A percentile compares a stretch with the other conserved stretches of the same genome.
These are phyloP conservation scores for Aureobasidium vineae DNA, from an alignment of 2,329 filamentous ascomycete genomes.

Conservation along the genomic window DNA sequence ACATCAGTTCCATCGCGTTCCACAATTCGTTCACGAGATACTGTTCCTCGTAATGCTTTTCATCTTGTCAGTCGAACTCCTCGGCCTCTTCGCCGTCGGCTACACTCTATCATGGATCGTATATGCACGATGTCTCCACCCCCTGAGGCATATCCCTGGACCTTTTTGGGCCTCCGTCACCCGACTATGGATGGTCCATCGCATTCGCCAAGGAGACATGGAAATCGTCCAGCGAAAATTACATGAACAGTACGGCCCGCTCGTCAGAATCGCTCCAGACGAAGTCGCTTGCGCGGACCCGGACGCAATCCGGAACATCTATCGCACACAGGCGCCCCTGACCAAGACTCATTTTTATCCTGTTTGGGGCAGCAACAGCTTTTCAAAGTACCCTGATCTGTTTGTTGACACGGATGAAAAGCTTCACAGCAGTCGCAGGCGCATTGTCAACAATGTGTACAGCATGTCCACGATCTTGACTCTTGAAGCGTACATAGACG, in stretches of 20 bases:
- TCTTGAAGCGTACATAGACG: slow-evolving; percentile 33
- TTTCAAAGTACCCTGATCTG: slow-evolving; percentile 23
- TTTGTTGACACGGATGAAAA: slow-evolving; percentile 36
- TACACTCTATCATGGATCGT: background rate
- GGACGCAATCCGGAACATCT: slow-evolving; percentile 63
- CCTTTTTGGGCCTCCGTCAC: slow-evolving; percentile 56
- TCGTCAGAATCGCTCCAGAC: slow-evolving; percentile 72
- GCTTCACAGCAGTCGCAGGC: slow-evolving; percentile 43
- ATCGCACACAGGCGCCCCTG: slow-evolving; percentile 49
- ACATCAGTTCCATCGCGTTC: too few relatives aligned
- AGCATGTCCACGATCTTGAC: slow-evolving; percentile 45
- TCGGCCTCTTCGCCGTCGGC: background rate
- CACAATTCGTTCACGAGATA: too few relatives aligned
- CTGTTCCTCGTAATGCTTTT: background rate
- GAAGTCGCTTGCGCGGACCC: slow-evolving; percentile 72
- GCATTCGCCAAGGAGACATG: slow-evolving; percentile 68
- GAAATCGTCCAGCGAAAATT: slow-evolving; percentile 47
- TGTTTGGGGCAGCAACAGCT: slow-evolving; percentile 30
- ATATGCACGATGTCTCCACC: background rate
- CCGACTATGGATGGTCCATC: slow-evolving; percentile 48
- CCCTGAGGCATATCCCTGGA: slow-evolving; percentile 43
- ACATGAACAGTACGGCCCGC: slow-evolving; percentile 65
- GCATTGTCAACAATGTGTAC: slow-evolving; percentile 43
- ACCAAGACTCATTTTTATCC: slow-evolving; percentile 36
- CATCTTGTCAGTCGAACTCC: background rate